Percentiles rank a stretch among this genome's conserved stretches.
phyloP scores from a whole-genome alignment of 495 filamentous ascomycete genomes.

The Daldinia loculata region DNA sequence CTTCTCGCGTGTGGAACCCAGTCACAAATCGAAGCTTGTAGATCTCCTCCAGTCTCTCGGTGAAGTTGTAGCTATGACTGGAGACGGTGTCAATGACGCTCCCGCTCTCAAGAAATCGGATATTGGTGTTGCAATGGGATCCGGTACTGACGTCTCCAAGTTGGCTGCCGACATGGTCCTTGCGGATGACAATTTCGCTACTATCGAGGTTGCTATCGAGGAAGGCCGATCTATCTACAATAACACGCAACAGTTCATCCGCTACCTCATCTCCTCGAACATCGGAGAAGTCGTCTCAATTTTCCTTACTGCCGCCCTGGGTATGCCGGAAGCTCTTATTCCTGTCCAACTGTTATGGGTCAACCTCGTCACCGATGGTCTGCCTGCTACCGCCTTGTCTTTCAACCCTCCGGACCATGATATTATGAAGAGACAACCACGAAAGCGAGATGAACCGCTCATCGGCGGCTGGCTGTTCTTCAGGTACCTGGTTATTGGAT shows the following conservation, averaged over 20 bases:
- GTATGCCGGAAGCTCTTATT: constrained; percentile 98
- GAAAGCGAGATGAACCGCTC: constrained; percentile 90
- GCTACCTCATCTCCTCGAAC: constrained; percentile 98
- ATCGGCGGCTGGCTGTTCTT: constrained; percentile 97
- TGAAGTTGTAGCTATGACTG: constrained; percentile 99
- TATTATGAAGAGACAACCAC: constrained; percentile 90
- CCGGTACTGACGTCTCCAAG: constrained; percentile 96
- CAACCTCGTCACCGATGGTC: constrained; percentile 96
- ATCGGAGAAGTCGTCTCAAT: constrained; percentile 99
- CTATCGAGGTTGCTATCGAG: constrained; percentile 94
- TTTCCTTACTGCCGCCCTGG: constrained; percentile 94
- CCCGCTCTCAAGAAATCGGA: constrained; percentile 98
- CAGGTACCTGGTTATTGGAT: constrained; percentile 95
- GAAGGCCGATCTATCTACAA: constrained; percentile 99
- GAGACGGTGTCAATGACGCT: constrained; percentile 98
- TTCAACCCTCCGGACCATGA: constrained; percentile 98
- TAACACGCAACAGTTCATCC: constrained; percentile 99
- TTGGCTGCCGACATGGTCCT: constrained; percentile 99
- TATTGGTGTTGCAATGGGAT: constrained; percentile 99
- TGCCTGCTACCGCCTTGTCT: constrained; percentile 93
- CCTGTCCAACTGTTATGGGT: constrained; percentile 99
- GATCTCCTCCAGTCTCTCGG: constrained; percentile 93
- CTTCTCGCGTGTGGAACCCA: constrained; percentile 96
- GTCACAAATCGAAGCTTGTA: constrained; percentile 94
- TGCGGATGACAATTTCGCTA: constrained; percentile 98